Percentiles rank a stretch among this genome's conserved stretches.
Evolutionary conservation across 1,139 yeast species (phyloP).

Genomic region (Kazachstania sp.): DNA sequence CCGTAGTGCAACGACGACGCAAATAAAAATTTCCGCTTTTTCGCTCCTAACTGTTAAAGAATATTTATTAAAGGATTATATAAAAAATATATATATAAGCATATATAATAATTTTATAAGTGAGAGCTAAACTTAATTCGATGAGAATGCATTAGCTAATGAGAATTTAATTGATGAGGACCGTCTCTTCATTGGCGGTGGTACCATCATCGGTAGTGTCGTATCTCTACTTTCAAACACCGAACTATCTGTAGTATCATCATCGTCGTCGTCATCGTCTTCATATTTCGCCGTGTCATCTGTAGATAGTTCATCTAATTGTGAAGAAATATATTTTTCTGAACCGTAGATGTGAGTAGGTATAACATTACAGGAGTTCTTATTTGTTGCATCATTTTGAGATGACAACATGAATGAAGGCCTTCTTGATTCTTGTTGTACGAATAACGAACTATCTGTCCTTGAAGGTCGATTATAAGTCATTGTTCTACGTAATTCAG

Average conservation of each 20-base stretch:
- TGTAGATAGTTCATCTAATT: conserved; percentile 20
- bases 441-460: neutral
- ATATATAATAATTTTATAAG: no score
- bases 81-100: no score
- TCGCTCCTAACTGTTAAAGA: no score
- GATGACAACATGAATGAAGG: neutral
- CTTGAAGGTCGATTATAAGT: neutral
- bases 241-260: neutral
- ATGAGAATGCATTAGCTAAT: conserved; percentile 13
- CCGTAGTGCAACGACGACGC: no score
- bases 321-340: conserved; percentile 25
- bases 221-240: neutral
- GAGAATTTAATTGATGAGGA: conserved; percentile 23
- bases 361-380: conserved; percentile 17
- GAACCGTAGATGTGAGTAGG: conserved; percentile 28
- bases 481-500: neutral
- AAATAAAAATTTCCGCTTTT: no score
- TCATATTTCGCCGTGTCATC: neutral
- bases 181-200: neutral
- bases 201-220: neutral
- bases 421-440: neutral
- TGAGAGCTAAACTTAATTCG: no score
- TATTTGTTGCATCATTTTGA: conserved; percentile 1
- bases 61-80: no score
- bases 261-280: neutral